Evolutionary conservation across 2,329 filamentous ascomycete genomes (phyloP).

Genomic region (Colletotrichum trifolii): DNA sequence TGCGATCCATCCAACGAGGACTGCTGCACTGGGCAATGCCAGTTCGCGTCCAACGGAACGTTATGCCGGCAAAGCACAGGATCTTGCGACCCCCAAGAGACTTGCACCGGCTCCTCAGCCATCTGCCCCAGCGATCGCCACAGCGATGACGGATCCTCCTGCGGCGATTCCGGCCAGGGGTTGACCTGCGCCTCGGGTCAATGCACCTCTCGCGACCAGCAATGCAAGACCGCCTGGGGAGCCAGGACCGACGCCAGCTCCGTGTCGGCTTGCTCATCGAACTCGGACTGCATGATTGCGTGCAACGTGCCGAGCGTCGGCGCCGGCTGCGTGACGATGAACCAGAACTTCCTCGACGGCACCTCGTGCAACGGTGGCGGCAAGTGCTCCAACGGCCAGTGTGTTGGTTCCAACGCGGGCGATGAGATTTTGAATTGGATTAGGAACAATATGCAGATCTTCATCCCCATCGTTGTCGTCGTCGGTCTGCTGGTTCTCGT

Average conservation of each 20-base stretch:
- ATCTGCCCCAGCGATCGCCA: conserved; percentile 80
- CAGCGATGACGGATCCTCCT: conserved; percentile 75
- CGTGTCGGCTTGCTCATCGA: conserved; percentile 81
- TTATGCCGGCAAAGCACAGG: conserved; percentile 86
- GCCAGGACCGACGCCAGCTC: conserved; percentile 78
- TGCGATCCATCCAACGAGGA: conserved; percentile 88
- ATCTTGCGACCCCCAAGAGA: conserved; percentile 86
- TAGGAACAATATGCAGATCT: conserved; percentile 78
- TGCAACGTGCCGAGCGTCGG: conserved; percentile 80
- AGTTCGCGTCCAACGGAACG: conserved; percentile 73
- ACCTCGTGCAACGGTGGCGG: conserved; percentile 86
- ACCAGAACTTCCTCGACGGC: conserved; percentile 94
- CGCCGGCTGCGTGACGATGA: conserved; percentile 76
- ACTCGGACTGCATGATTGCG: conserved; percentile 73
- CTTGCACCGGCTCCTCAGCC: conserved; percentile 77
- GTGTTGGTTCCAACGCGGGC: conserved; percentile 75
- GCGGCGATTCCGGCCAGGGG: conserved; percentile 70
- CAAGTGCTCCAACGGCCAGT: conserved; percentile 80
- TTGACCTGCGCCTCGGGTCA: conserved; percentile 90
- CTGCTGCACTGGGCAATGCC: conserved; percentile 77
- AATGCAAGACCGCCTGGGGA: conserved; percentile 89
- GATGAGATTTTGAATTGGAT: conserved; percentile 83
- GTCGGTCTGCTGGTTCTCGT: conserved; percentile 77
- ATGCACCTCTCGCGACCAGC: conserved; percentile 90
- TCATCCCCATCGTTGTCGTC: conserved; percentile 81